A percentile compares a stretch with the other conserved stretches of the same genome.
These are phyloP conservation scores for Xylona heveae DNA, from an alignment of 495 filamentous ascomycete genomes.

Conservation along the genomic window DNA sequence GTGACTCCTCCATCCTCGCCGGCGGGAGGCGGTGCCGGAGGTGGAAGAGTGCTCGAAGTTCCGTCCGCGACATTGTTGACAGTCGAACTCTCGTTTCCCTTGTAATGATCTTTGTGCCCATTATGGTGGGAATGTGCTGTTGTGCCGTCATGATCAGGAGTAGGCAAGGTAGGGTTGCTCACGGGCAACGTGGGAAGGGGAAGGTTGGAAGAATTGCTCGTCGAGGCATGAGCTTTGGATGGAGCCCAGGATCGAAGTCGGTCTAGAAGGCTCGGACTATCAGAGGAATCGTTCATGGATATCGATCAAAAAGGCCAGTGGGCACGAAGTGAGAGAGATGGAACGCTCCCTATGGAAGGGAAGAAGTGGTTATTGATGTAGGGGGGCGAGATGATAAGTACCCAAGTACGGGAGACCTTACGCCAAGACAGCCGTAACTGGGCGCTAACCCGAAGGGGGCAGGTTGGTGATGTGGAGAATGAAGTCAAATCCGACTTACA, in stretches of 20 bases:
- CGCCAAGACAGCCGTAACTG: too few species aligned
- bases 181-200: slow-evolving; percentile 15
- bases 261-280: slow-evolving; percentile 29
- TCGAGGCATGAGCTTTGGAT: slow-evolving; percentile 30
- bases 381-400: too few species aligned
- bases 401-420: too few species aligned
- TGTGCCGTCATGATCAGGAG: slow-evolving; percentile 1
- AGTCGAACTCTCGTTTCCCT: slow-evolving; percentile 5
- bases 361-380: too few species aligned
- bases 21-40: slow-evolving; percentile 29
- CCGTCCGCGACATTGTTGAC: slow-evolving; percentile 15
- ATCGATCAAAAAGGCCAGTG: too few species aligned
- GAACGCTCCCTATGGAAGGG: too few species aligned
- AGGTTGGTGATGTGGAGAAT: too few species aligned
- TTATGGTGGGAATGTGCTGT: slow-evolving; percentile 6
- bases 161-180: slow-evolving; percentile 12
- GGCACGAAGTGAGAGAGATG: too few species aligned
- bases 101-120: slow-evolving; percentile 6
- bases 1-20: slow-evolving; percentile 32
- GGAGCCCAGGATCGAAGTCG: slow-evolving; percentile 33
- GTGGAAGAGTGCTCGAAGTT: slow-evolving; percentile 14
- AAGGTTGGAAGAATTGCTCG: slow-evolving; percentile 16
- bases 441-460: too few species aligned
- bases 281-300: slow-evolving; percentile 45
- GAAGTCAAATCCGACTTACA: too few species aligned